Evolutionary conservation across 208 protist species (phyloP), one percentile per base, ranked within the genome.

Genomic region (Crithidia expoeki): DNA sequence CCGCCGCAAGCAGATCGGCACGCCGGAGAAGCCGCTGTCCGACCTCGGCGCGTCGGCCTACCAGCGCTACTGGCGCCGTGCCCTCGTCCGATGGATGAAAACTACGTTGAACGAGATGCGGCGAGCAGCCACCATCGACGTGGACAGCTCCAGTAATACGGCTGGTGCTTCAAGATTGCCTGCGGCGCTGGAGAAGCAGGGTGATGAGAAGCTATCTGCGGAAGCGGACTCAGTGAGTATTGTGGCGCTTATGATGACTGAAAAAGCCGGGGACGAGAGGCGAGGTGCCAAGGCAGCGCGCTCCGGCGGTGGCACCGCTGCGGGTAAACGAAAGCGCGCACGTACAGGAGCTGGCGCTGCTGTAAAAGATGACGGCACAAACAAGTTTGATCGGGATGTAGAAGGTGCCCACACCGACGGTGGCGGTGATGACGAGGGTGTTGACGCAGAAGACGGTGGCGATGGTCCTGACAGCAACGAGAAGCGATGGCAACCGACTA

Each of bases 11-110:
- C 94, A 98, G 51, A 76, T 98, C 11, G 98, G 99, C 27, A 96
- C 95, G 5, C 99, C 99, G 25, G 99, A 99, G 76, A 96, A 94
- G 76, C 99, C 99, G 10, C 94, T 99, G 6, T 99, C 96, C 19
- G 99, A 99, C 81, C 88, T 99, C 16, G 99, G 99, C 16, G 78
- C 92, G 33, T 69, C 93, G 0, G 88, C 88, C 21, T 99, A 98
- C 74, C 73, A 92, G 23, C 89, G 87, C 25, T 98, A 96, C 73
- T 99, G 97, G 97, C 77, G 72, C 16, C 67, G 74, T 10, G 65
- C 76, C 23, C 64, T 96, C 9, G 53, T 94, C 42, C 53, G 52
- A 27, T 96, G 92, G 89, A 81, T 93, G 84, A 36, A 59, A 49
- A 53, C 36, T 49, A 72, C 77, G 47, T 49, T 77, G 36, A 65